These are phyloP conservation scores for Picea sitchensis DNA, from an alignment of 75 land plant genomes.

Conservation along the genomic window DNA sequence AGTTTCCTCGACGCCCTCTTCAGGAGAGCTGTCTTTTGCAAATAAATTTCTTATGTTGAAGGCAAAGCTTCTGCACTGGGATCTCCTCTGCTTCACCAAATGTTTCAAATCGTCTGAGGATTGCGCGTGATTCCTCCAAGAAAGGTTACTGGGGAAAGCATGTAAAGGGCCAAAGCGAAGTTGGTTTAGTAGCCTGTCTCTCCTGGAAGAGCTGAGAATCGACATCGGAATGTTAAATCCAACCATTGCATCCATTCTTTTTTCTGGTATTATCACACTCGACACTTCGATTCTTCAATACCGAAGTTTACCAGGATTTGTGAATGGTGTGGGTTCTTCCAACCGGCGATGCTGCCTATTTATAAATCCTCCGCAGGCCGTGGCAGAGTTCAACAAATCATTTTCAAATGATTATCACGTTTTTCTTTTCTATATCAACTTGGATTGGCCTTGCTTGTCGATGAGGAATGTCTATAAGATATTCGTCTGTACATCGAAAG, in stretches of 20 bases:
- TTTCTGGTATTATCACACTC: background rate
- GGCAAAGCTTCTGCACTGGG: background rate
- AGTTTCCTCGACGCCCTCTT: background rate
- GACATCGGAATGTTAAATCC: background rate
- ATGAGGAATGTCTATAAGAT: too few relatives aligned
- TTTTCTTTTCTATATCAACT: too few relatives aligned
- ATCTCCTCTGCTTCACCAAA: background rate
- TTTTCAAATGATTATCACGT: too few relatives aligned
- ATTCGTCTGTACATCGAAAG: too few relatives aligned
- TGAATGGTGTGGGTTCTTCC: too few relatives aligned
- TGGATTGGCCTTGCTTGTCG: too few relatives aligned
- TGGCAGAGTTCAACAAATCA: too few relatives aligned
- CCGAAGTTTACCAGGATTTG: too few relatives aligned
- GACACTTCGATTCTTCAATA: too few relatives aligned
- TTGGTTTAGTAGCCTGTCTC: background rate
- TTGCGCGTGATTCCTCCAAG: background rate
- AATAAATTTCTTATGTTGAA: background rate
- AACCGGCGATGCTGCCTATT: too few relatives aligned
- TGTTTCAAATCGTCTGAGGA: background rate
- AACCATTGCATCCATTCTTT: background rate
- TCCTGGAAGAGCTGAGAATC: background rate
- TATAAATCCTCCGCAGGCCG: too few relatives aligned
- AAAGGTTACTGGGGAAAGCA: background rate
- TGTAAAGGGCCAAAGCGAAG: background rate
- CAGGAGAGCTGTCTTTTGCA: background rate